Percentiles rank a stretch among this genome's conserved stretches.
phyloP scores from a whole-genome alignment of 2,329 filamentous ascomycete species.

The Anthostomella pinea region DNA sequence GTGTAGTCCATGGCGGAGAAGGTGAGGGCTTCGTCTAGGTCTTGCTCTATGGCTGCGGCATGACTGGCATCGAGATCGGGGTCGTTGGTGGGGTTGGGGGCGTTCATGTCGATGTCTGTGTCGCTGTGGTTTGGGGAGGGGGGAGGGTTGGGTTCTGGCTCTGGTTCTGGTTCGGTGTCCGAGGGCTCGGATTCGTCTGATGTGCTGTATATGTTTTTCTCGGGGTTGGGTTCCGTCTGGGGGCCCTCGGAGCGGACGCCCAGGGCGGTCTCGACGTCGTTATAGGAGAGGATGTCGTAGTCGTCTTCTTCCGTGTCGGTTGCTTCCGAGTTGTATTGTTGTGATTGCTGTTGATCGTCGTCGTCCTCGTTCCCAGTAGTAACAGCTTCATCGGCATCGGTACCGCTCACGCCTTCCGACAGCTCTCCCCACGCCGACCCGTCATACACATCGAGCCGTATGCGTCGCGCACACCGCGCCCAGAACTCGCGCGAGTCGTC shows the following conservation, averaged over 20 bases:
- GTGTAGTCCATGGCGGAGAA: slow-evolving; percentile 17
- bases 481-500: slow-evolving; percentile 42
- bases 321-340: not conserved
- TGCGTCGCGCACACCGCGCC: slow-evolving; percentile 45
- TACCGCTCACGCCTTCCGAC: not conserved
- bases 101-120: slow-evolving; percentile 9
- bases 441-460: slow-evolving; percentile 48
- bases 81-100: slow-evolving; percentile 25
- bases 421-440: slow-evolving; percentile 30
- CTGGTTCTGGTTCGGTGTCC: slow-evolving; percentile 10
- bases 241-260: slow-evolving; percentile 14
- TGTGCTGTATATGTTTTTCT: too few relatives aligned
- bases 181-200: slow-evolving; percentile 7
- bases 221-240: too few relatives aligned
- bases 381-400: not conserved
- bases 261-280: slow-evolving; percentile 43
- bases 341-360: slow-evolving; percentile 12
- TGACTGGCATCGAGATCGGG: slow-evolving; percentile 4
- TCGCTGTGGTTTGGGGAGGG: too few relatives aligned
- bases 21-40: slow-evolving; percentile 26
- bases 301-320: slow-evolving; percentile 20
- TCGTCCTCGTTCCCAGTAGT: slow-evolving; percentile 17
- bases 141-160: too few relatives aligned
- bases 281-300: slow-evolving; percentile 37
- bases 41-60: slow-evolving; percentile 12